Percentiles rank a stretch among this genome's conserved stretches.
Conservation (phyloP, 108 stramenopile species). For the Stephanodiscus triporus region DNA sequence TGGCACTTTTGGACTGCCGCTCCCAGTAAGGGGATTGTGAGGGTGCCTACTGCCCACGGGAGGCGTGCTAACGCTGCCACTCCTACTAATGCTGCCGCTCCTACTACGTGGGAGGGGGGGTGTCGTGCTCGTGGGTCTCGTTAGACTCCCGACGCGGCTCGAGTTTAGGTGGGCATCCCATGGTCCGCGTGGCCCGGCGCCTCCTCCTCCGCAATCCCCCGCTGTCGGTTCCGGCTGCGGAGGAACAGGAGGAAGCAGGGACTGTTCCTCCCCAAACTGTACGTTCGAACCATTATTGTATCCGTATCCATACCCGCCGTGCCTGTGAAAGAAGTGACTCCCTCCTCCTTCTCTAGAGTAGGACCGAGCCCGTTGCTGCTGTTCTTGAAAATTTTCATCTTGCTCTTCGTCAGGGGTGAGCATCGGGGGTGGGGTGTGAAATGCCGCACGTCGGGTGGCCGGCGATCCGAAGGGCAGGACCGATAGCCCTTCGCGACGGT, state of each 20-base stretch:
- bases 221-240: background rate
- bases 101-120: constrained; percentile 14
- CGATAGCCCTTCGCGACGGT: background rate
- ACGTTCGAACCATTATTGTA: constrained; percentile 47
- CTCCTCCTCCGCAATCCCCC: background rate
- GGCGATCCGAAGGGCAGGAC: constrained; percentile 27
- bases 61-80: constrained; percentile 2
- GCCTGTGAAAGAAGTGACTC: constrained; percentile 31
- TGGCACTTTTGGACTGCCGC: constrained; percentile 1
- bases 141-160: constrained; percentile 12
- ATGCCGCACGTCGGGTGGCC: constrained; percentile 41
- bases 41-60: background rate
- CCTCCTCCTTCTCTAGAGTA: background rate
- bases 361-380: background rate
- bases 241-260: constrained; percentile 1
- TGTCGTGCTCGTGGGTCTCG: constrained; percentile 41
- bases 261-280: constrained; percentile 8
- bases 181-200: background rate
- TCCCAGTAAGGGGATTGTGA: background rate
- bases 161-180: too few species aligned
- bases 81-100: background rate
- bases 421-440: constrained; percentile 42
- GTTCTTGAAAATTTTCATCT: background rate
- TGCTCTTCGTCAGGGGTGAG: background rate
- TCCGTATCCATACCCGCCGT: constrained; percentile 50